Conservation (phyloP, 129 eudicot genomes). For the Centrapalus pauciflorus region DNA sequence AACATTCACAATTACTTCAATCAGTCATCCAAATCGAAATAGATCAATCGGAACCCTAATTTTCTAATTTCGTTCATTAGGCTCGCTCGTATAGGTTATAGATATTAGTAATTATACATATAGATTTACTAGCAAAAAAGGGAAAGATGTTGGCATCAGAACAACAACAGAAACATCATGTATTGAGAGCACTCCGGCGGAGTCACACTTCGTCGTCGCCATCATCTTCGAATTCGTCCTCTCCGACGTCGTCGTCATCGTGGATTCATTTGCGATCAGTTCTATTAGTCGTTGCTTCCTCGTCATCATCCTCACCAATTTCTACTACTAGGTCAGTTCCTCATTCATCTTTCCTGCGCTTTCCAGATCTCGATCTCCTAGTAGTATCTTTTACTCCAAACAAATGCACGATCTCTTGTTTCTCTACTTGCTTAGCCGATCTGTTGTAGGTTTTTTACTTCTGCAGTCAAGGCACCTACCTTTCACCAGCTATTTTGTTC, state of each 20-base stretch:
- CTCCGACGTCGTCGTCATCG: conserved; percentile 49
- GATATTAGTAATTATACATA: conserved; percentile 15
- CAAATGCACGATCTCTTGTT: conserved; percentile 11
- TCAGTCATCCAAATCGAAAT: conserved; percentile 12
- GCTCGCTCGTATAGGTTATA: background rate
- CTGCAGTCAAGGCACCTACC: background rate
- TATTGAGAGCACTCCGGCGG: conserved; percentile 67
- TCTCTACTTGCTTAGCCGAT: conserved; percentile 4
- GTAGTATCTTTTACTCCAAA: conserved; percentile 2
- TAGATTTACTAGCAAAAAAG: conserved; percentile 10
- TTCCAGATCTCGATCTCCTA: conserved; percentile 36
- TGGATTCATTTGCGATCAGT: conserved; percentile 84
- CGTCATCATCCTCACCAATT: conserved; percentile 53
- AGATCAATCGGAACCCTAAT: conserved; percentile 28
- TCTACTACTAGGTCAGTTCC: conserved; percentile 70
- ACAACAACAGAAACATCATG: conserved; percentile 61
- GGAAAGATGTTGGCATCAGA: conserved; percentile 45
- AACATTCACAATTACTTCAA: conserved; percentile 9
- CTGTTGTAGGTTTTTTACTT: conserved; percentile 13
- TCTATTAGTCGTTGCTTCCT: conserved; percentile 62
- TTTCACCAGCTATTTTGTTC: background rate
- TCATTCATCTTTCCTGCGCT: conserved; percentile 12
- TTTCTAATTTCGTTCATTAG: conserved; percentile 13
- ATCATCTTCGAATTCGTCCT: conserved; percentile 33
- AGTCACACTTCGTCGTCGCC: conserved; percentile 59